These are phyloP conservation scores for Chenopodium quinoa DNA, from an alignment of 148 eudicot genomes.

Conservation along the genomic window DNA sequence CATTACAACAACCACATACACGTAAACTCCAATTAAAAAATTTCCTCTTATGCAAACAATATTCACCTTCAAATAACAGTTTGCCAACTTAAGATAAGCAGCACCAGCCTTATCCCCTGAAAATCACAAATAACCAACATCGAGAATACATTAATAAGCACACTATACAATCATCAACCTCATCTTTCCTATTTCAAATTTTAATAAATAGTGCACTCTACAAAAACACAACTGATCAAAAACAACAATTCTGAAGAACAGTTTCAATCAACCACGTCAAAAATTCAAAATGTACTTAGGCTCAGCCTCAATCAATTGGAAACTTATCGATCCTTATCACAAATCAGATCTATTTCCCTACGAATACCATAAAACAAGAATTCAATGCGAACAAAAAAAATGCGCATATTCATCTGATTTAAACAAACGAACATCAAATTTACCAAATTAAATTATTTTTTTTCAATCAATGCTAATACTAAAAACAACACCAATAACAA, in stretches of 20 bases:
- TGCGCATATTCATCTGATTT: not conserved
- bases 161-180: not conserved
- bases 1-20: not conserved
- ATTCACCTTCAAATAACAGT: conserved; percentile 54
- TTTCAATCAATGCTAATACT: not conserved
- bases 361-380: not conserved
- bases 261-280: too few species aligned
- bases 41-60: not conserved
- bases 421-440: not conserved
- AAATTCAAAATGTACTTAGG: too few species aligned
- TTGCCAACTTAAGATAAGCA: conserved; percentile 52
- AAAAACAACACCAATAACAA: not conserved
- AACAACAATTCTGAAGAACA: not conserved
- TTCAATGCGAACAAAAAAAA: not conserved
- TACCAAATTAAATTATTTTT: not conserved
- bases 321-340: not conserved
- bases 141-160: not conserved
- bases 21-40: not conserved
- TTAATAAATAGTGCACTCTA: not conserved
- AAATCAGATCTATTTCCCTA: conserved; percentile 13
- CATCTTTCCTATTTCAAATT: not conserved
- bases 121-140: conserved; percentile 10
- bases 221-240: not conserved
- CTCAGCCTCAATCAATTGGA: not conserved
- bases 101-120: conserved; percentile 65